Percentiles rank a stretch among this genome's conserved stretches.
These are phyloP conservation scores for Hanseniaspora hatyaiensis DNA, from an alignment of 805 yeast genomes.

Conservation along the genomic window DNA sequence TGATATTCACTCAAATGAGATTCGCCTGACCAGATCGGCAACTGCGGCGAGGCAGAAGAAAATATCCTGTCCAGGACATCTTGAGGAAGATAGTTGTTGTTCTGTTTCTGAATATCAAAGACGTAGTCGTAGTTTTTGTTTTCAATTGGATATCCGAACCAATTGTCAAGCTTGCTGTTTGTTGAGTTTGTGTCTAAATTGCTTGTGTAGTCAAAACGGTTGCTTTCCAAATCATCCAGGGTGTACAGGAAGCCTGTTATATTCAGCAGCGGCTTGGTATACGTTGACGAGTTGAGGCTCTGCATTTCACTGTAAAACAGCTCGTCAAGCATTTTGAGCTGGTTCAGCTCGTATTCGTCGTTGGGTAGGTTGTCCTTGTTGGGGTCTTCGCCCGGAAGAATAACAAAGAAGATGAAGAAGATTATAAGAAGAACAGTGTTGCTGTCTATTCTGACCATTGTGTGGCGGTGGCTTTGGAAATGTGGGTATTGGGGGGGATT, in stretches of 20 bases:
- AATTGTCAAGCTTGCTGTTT: neutral
- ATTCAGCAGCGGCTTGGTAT: conserved; percentile 4
- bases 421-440: conserved; percentile 5
- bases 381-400: conserved; percentile 4
- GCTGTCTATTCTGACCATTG: conserved; percentile 11
- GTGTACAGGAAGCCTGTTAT: conserved; percentile 13
- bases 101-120: neutral
- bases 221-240: neutral
- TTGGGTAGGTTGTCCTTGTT: neutral
- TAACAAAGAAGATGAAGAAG: conserved; percentile 13
- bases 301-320: conserved; percentile 1
- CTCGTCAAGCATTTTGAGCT: neutral
- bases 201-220: neutral
- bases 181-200: neutral
- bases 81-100: conserved; percentile 9
- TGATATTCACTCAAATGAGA: neutral
- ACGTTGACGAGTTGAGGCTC: neutral
- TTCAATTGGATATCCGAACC: conserved; percentile 14
- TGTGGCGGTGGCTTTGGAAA: neutral
- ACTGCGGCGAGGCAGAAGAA: neutral
- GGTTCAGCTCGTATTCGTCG: neutral
- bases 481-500: neutral
- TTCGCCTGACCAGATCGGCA: neutral
- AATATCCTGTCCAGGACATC: conserved; percentile 1
- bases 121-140: conserved; percentile 5